These are phyloP conservation scores for Solanum lignicaule DNA, from an alignment of 257 asterid species.

Conservation along the genomic window DNA sequence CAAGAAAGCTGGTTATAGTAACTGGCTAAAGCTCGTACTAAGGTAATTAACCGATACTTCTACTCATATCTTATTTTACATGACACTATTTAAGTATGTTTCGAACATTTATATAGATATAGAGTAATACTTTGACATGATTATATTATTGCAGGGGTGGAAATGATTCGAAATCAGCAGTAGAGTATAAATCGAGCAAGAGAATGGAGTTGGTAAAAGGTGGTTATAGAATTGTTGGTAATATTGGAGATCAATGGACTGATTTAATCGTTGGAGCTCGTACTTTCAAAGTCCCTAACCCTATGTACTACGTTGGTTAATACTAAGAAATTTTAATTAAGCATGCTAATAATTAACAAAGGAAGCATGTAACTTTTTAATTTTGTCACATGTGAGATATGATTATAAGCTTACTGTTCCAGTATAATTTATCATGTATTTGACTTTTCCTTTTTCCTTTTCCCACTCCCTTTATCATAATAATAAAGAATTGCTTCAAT, in stretches of 20 bases:
- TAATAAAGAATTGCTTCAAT: neutral
- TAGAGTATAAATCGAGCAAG: conserved; percentile 15
- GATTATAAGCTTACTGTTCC: neutral
- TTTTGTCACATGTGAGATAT: too few species aligned
- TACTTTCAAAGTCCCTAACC: conserved; percentile 27
- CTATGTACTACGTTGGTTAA: conserved; percentile 17
- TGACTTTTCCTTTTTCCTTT: neutral
- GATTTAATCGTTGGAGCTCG: conserved; percentile 20
- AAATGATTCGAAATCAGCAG: neutral
- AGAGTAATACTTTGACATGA: too few species aligned
- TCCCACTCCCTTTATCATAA: neutral
- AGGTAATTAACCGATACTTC: conserved; percentile 8
- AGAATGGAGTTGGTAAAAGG: conserved; percentile 10
- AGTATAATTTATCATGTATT: neutral
- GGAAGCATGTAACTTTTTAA: neutral
- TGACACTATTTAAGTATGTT: neutral
- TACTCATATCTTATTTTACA: too few species aligned
- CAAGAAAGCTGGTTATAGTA: conserved; percentile 28
- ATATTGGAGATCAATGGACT: conserved; percentile 28
- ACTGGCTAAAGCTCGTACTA: conserved; percentile 36
- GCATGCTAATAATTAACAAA: neutral
- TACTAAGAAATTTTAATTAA: neutral
- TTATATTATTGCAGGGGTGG: conserved; percentile 4
- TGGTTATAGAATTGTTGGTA: conserved; percentile 23
- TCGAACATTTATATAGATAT: too few species aligned